Percentiles rank a stretch among this genome's conserved stretches.
Evolutionary conservation across 129 eudicot species (phyloP).

Genomic region (Flaveria ramosissima): DNA sequence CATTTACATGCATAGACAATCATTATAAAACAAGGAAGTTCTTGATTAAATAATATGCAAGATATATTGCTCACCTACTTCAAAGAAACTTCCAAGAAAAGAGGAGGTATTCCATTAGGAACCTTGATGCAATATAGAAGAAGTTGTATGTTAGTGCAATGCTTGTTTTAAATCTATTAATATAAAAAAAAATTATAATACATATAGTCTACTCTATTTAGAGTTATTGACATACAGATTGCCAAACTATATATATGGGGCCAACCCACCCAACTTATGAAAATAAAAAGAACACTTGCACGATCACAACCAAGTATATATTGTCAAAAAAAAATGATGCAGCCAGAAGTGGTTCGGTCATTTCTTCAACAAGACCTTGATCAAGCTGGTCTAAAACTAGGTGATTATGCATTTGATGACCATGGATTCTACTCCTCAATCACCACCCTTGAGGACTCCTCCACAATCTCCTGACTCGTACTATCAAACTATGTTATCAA

Average conservation of each 20-base stretch:
- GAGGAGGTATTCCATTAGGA: slow-evolving; percentile 37
- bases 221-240: slow-evolving; percentile 13
- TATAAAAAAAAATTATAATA: not conserved
- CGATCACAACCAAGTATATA: slow-evolving; percentile 11
- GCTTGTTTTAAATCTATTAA: slow-evolving; percentile 20
- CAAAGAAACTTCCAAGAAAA: slow-evolving; percentile 49
- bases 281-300: not conserved
- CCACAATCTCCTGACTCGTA: slow-evolving; percentile 41
- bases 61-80: slow-evolving; percentile 28
- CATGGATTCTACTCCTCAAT: slow-evolving; percentile 39
- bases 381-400: slow-evolving; percentile 25
- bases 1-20: slow-evolving; percentile 32
- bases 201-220: not conserved
- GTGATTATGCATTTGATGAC: slow-evolving; percentile 8
- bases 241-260: slow-evolving; percentile 20
- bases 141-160: slow-evolving; percentile 21
- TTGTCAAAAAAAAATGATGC: slow-evolving; percentile 38
- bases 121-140: slow-evolving; percentile 25
- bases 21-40: slow-evolving; percentile 16
- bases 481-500: slow-evolving; percentile 25
- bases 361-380: slow-evolving; percentile 34
- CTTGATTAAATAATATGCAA: slow-evolving; percentile 21
- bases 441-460: slow-evolving; percentile 41
- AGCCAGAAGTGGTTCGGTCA: slow-evolving; percentile 36
- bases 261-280: not conserved